Evolutionary conservation across 2,329 filamentous ascomycete genomes (phyloP).

Genomic region (Alternaria ventricosa): DNA sequence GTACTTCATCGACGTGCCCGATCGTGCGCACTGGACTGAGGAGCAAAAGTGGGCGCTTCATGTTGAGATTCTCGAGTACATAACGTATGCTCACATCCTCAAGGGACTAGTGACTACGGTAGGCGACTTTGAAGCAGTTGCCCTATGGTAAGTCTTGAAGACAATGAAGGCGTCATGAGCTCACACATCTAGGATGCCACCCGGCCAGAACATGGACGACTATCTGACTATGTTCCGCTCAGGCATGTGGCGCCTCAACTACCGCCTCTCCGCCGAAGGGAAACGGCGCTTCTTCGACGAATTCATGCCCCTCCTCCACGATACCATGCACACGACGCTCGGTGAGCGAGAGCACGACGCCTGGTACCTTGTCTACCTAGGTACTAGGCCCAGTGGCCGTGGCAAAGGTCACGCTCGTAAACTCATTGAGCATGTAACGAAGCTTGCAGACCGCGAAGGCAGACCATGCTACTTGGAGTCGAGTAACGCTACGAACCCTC

Average conservation of each 20-base stretch:
- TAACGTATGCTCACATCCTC: constrained; percentile 76
- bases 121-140: constrained; percentile 79
- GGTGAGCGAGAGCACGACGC: constrained; percentile 69
- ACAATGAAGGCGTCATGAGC: neutral
- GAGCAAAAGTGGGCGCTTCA: constrained; percentile 79
- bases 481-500: constrained; percentile 70
- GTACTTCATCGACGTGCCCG: constrained; percentile 77
- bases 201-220: constrained; percentile 75
- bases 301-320: constrained; percentile 75
- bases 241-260: constrained; percentile 79
- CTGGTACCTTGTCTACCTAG: constrained; percentile 86
- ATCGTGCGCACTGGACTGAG: constrained; percentile 66
- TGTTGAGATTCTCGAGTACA: constrained; percentile 77
- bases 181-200: constrained; percentile 68
- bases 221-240: constrained; percentile 74
- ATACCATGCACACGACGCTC: constrained; percentile 73
- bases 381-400: constrained; percentile 73
- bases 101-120: constrained; percentile 77
- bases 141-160: constrained; percentile 71
- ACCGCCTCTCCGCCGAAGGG: constrained; percentile 75
- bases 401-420: constrained; percentile 75
- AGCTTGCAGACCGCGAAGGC: constrained; percentile 69
- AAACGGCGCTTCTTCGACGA: constrained; percentile 77
- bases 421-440: constrained; percentile 73
- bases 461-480: constrained; percentile 80